Conservation (phyloP, 2,329 filamentous ascomycete genomes). For the Fusarium domesticum region DNA sequence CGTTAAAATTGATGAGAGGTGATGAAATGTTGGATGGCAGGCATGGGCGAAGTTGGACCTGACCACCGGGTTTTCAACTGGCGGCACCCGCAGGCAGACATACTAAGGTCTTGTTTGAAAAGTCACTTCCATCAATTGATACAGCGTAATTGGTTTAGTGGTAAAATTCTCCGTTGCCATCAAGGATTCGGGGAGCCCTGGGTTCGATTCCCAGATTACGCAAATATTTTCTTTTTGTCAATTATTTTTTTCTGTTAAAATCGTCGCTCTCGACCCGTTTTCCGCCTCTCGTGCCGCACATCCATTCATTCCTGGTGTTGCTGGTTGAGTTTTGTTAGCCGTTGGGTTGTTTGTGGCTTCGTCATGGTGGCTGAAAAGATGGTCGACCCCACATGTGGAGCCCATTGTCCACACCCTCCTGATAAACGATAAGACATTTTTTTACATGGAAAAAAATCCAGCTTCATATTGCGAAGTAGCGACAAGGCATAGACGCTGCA, state of each 20-base stretch:
- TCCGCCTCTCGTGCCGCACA: too few species aligned
- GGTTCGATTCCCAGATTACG: background rate
- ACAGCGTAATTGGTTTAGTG: background rate
- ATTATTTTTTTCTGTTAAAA: too few species aligned
- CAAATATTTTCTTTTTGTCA: conserved; percentile 2
- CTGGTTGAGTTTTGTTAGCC: too few species aligned
- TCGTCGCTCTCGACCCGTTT: too few species aligned
- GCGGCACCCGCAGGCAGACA: background rate
- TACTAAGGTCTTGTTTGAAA: background rate
- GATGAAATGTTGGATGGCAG: too few species aligned
- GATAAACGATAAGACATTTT: conserved; percentile 32
- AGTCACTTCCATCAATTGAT: background rate
- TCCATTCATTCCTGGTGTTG: too few species aligned
- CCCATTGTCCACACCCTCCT: too few species aligned
- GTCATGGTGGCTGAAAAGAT: too few species aligned
- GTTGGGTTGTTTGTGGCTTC: too few species aligned
- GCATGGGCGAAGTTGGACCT: background rate
- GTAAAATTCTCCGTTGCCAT: conserved; percentile 16
- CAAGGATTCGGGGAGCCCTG: background rate
- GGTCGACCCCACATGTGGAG: too few species aligned
- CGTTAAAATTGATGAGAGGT: too few species aligned
- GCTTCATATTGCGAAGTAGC: conserved; percentile 2
- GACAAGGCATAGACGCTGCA: conserved; percentile 17
- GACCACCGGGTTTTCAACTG: background rate
- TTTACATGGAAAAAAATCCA: conserved; percentile 26